These are phyloP conservation scores for Xylariaceae sp. DNA, from an alignment of 2,329 filamentous ascomycete species.

Conservation along the genomic window DNA sequence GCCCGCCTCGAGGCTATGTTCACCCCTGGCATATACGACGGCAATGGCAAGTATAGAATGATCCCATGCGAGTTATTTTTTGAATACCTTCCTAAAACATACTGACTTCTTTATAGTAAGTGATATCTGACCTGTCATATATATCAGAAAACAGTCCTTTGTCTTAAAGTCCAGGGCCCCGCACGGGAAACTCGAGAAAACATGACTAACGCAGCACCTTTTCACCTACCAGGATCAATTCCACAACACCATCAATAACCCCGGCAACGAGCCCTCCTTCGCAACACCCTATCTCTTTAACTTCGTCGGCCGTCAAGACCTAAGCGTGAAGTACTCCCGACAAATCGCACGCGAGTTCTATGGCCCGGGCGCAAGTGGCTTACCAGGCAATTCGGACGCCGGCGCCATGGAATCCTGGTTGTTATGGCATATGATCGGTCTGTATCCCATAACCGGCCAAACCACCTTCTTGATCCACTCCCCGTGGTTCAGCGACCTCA, in stretches of 20 bases:
- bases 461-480: constrained; percentile 64
- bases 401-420: constrained; percentile 72
- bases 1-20: constrained; percentile 61
- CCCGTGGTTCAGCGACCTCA: constrained; percentile 61
- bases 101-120: too few relatives aligned
- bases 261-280: constrained; percentile 57
- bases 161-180: too few relatives aligned
- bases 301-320: constrained; percentile 61
- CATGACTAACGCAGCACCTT: too few relatives aligned
- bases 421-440: constrained; percentile 66
- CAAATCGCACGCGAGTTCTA: constrained; percentile 60
- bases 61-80: too few relatives aligned
- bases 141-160: too few relatives aligned
- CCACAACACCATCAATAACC: constrained; percentile 61
- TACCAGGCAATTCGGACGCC: constrained; percentile 70
- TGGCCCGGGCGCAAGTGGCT: constrained; percentile 49
- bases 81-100: too few relatives aligned
- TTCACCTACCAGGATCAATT: too few relatives aligned
- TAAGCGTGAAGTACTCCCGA: constrained; percentile 57
- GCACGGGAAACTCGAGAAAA: too few relatives aligned
- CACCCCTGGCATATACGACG: constrained; percentile 44
- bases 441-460: constrained; percentile 68
- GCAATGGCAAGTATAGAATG: too few relatives aligned
- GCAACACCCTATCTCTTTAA: constrained; percentile 68
- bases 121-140: too few relatives aligned